Base-by-base conservation (phyloP, 257 asterid species). In the Penstemon newberryi region DNA sequence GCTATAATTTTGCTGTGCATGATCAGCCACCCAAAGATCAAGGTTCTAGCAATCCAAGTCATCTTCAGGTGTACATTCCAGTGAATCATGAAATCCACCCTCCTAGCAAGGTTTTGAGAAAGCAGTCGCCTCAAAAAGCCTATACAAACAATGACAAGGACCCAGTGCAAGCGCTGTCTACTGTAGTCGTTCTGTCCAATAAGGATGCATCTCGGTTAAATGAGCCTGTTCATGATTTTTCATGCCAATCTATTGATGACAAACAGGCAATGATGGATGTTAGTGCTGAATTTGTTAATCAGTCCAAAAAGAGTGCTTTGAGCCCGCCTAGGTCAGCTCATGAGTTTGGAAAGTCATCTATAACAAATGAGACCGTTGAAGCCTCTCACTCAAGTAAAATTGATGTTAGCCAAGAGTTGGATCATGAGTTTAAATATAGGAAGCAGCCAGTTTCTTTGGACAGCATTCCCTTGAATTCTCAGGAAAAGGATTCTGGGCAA, bases 321-420 rank as follows among this genome's bases (percentile, higher is more conserved):
- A 73, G 45, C 59, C 65, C 73, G 11, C 62, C 11, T 41, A 50
- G 77, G 77, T 69, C 75, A 44, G 70, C 74, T 67, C 62, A 50
- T 37, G 79, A 81, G 59, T 56, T 72, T 65, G 78, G 81, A 56
- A 81, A 72, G 72, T 71, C 78, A 11, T 53, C 78, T 4, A 80
- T 52, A 65, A 74, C 75, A 74, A 58, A 65, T 56, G 62, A 59
- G 44, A 52, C 70, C 59, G 57, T 65, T 70, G 86, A 81, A 80
- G 60, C 79, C 68, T 38, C 79, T 41, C 78, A 55, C 15, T 60
- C 74, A 8, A 36, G 51, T 70, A 67, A 69, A 63, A 52, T 65
- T n/a, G 47, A 56, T 67, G 60, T 63, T 66, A 72, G 50, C 39
- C 69, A 55, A 13, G 75, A 63, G 66, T 52, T 61, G 60, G 79